These are phyloP conservation scores for Trametes meyenii DNA, from an alignment of 768 basidiomycete species.

Conservation along the genomic window DNA sequence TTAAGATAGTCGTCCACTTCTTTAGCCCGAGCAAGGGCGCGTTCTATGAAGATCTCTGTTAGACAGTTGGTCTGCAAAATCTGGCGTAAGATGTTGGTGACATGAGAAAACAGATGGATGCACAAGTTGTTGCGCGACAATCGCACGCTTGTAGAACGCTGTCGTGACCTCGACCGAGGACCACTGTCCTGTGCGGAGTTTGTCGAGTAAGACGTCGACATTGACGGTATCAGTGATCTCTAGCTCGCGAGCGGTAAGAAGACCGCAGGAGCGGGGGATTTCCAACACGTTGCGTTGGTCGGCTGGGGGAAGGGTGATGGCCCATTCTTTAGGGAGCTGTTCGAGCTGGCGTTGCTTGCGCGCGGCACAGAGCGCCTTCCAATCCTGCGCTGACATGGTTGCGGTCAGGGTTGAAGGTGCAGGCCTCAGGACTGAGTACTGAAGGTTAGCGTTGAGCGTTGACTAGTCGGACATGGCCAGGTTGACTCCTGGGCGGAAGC, in stretches of 20 bases:
- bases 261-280: conserved; percentile 57
- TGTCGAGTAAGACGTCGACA: conserved; percentile 47
- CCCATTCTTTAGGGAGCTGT: conserved; percentile 68
- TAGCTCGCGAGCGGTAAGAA: conserved; percentile 59
- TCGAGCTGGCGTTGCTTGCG: conserved; percentile 57
- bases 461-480: background rate
- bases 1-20: conserved; percentile 46
- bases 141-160: conserved; percentile 52
- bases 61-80: conserved; percentile 47
- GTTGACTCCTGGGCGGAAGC: background rate
- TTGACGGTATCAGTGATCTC: conserved; percentile 63
- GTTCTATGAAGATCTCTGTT: conserved; percentile 52
- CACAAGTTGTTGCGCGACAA: conserved; percentile 53
- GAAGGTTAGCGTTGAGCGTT: background rate
- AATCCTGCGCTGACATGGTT: conserved; percentile 32
- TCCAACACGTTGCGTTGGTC: conserved; percentile 53
- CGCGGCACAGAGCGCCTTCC: conserved; percentile 55
- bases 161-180: conserved; percentile 54
- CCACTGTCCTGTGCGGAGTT: conserved; percentile 57
- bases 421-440: no score
- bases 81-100: background rate
- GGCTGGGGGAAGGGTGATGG: conserved; percentile 50
- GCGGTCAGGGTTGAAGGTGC: conserved; percentile 9
- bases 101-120: conserved; percentile 18
- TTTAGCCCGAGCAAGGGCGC: conserved; percentile 44